These are phyloP conservation scores for Malassezia slooffiae DNA, from an alignment of 1,284 basidiomycete species.

Conservation along the genomic window DNA sequence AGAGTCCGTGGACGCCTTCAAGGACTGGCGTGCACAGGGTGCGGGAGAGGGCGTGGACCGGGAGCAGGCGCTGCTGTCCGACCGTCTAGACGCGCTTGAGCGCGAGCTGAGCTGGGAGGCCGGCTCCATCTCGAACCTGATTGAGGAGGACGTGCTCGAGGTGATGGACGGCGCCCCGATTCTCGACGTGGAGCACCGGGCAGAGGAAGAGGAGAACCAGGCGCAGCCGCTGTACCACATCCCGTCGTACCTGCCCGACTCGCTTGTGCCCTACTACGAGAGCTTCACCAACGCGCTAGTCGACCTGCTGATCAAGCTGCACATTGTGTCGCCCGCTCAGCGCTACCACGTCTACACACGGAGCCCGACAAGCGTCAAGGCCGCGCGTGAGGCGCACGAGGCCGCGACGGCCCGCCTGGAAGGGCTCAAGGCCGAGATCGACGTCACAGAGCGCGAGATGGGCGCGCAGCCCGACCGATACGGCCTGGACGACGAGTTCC, in stretches of 20 bases:
- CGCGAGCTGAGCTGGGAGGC: neutral
- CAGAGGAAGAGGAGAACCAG: neutral
- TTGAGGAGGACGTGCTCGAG: constrained; percentile 49
- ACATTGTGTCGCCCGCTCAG: constrained; percentile 1
- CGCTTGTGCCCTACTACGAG: constrained; percentile 65
- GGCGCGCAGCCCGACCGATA: constrained; percentile 57
- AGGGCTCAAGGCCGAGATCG: constrained; percentile 51
- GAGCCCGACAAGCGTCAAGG: constrained; percentile 14
- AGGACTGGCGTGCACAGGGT: too few relatives aligned
- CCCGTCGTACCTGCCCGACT: constrained; percentile 75
- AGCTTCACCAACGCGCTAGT: constrained; percentile 58
- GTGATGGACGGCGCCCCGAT: constrained; percentile 44
- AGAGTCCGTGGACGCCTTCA: too few relatives aligned
- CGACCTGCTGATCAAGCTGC: constrained; percentile 55
- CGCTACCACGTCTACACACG: neutral
- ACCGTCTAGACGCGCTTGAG: too few relatives aligned
- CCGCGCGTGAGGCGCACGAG: constrained; percentile 53
- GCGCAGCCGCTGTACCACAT: constrained; percentile 61
- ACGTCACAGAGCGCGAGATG: constrained; percentile 52
- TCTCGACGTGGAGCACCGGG: too few relatives aligned
- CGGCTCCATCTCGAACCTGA: constrained; percentile 50
- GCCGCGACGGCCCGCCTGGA: constrained; percentile 34
- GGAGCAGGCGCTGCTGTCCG: too few relatives aligned
- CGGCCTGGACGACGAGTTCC: constrained; percentile 82
- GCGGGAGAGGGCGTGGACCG: too few relatives aligned